phyloP scores from a whole-genome alignment of 2,329 filamentous ascomycete species.

The Monosporascus sp. region DNA sequence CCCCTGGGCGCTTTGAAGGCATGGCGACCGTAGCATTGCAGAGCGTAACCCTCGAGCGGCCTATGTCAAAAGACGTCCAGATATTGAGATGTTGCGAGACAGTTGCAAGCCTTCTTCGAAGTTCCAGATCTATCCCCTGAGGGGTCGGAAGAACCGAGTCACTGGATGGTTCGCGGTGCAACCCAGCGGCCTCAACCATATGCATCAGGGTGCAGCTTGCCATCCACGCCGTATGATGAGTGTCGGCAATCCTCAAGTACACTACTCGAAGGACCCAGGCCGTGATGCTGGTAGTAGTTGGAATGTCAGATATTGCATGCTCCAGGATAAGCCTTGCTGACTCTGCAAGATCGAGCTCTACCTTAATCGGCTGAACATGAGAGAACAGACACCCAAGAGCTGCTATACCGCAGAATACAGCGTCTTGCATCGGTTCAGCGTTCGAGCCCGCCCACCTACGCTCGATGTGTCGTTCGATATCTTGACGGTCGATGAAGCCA shows the following conservation, averaged over 20 bases:
- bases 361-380: constrained; percentile 29
- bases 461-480: constrained; percentile 24
- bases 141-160: constrained; percentile 21
- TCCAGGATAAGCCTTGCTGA: constrained; percentile 41
- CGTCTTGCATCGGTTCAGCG: constrained; percentile 34
- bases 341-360: constrained; percentile 41
- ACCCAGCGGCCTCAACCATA: constrained; percentile 47
- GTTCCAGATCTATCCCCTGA: constrained; percentile 29
- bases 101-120: constrained; percentile 38
- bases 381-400: constrained; percentile 49
- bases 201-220: constrained; percentile 54
- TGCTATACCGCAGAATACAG: constrained; percentile 49
- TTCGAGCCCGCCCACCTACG: constrained; percentile 27
- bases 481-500: constrained; percentile 37
- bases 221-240: constrained; percentile 51
- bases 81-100: constrained; percentile 53
- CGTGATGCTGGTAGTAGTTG: constrained; percentile 34
- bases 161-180: constrained; percentile 34
- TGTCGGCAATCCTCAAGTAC: constrained; percentile 47
- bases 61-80: constrained; percentile 55
- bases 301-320: constrained; percentile 25
- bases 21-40: constrained; percentile 38
- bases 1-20: constrained; percentile 31
- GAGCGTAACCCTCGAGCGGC: constrained; percentile 44
- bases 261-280: constrained; percentile 48